These are phyloP conservation scores for Colletotrichum sublineola DNA, from an alignment of 2,329 filamentous ascomycete species.

Conservation along the genomic window DNA sequence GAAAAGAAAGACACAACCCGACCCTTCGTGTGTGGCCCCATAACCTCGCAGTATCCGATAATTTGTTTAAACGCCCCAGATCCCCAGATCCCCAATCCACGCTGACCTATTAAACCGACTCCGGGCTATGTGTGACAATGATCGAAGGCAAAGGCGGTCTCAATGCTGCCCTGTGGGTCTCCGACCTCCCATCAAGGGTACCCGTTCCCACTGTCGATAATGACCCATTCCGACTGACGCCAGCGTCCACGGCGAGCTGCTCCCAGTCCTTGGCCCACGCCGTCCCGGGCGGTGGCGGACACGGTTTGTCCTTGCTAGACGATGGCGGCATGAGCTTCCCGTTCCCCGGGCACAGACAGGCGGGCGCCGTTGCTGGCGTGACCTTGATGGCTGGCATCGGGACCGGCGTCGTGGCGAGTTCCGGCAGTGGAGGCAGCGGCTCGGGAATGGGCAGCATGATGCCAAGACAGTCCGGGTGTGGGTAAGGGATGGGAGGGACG, in stretches of 20 bases:
- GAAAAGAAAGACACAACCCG: neutral
- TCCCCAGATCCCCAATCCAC: neutral
- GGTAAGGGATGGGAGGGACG: conserved; percentile 27
- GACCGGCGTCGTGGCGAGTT: conserved; percentile 23
- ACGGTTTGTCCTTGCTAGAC: conserved; percentile 26
- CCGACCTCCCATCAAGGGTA: conserved; percentile 14
- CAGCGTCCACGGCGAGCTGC: conserved; percentile 39
- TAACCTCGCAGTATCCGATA: conserved; percentile 3
- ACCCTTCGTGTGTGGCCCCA: neutral
- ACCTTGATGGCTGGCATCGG: conserved; percentile 19
- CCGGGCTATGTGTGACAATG: conserved; percentile 38
- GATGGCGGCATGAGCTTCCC: conserved; percentile 21
- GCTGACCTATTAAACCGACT: conserved; percentile 3
- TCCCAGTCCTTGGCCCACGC: conserved; percentile 43
- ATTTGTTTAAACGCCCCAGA: neutral
- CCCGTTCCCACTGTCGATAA: conserved; percentile 26
- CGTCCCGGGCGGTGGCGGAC: conserved; percentile 41
- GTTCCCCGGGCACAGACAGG: conserved; percentile 39
- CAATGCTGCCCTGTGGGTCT: neutral
- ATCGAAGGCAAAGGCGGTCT: conserved; percentile 39
- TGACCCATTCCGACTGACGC: conserved; percentile 38
- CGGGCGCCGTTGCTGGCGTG: conserved; percentile 25
- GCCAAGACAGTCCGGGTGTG: conserved; percentile 38
- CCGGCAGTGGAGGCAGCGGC: conserved; percentile 33
- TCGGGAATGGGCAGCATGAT: conserved; percentile 39